Base-by-base conservation (phyloP, 768 basidiomycete genomes). In the Naganishia vaughanmartiniae region DNA sequence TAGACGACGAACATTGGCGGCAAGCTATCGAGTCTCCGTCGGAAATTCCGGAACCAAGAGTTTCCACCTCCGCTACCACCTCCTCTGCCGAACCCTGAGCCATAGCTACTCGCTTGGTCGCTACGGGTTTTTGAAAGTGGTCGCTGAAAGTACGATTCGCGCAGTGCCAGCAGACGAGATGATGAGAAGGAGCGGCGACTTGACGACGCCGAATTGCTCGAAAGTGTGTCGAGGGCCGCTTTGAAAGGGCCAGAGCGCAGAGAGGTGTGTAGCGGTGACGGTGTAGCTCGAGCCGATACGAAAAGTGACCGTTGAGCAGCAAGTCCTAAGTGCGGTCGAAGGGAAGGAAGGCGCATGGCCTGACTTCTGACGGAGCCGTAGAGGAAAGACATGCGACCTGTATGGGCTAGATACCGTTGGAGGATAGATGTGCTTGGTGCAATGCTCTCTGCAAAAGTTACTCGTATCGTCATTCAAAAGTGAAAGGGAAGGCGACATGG, bases 1-100 rank as follows among this genome's bases (percentile, higher is more conserved):
- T 77, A 77, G 6, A 77, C 69, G 21, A 80, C 68, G 26, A 51
- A 72, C 73, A 76, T 77, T 10, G 72, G 72, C 11, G 75, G 75
- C 28, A 78, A 34, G 24, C 73, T 54, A 72, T 80, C 76, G n/a
- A 80, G 73, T 66, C 76, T 55, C 17, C 72, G 57, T 34, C 73
- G 63, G 19, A 77, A 66, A 17, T 69, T 65, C 4, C 46, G 45
- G 42, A 65, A 76, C 74, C 77, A 76, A 0, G 69, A 69, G 21
- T 48, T 53, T 6, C 65, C 56, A n/a, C 69, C 65, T n/a, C 70
- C 75, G 24, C 73, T 67, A 67, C 71, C 72, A 21, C 74, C 69
- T 6, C 54, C 68, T 15, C 71, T 68, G 10, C 39, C 12, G 21
- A 57, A 57, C 4, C 69, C 45, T 12, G 33, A 48, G n/a, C 57